Conservation (phyloP, 257 asterid species). For the Solanum medicagineum region DNA sequence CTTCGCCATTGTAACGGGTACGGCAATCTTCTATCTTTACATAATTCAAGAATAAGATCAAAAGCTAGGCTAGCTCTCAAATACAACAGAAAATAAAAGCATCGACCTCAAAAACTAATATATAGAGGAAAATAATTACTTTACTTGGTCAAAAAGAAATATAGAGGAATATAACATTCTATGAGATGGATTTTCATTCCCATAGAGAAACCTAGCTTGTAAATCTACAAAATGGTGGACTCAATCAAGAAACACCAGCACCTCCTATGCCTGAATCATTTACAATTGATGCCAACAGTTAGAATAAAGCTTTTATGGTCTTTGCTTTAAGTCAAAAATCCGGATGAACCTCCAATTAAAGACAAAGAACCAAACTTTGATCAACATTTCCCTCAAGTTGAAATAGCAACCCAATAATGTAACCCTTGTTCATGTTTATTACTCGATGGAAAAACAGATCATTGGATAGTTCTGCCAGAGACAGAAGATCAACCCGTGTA, state of each 20-base stretch:
- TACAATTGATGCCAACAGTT: not conserved
- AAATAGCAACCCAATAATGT: not conserved
- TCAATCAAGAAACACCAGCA: not conserved
- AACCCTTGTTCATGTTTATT: not conserved
- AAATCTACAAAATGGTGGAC: not conserved
- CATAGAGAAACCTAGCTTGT: not conserved
- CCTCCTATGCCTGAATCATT: not conserved
- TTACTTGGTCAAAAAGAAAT: not conserved
- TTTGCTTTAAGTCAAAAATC: not conserved
- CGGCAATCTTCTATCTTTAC: conserved; percentile 94
- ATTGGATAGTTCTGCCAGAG: not conserved
- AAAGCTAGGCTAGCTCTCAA: not conserved
- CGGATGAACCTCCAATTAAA: not conserved
- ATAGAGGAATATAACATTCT: not conserved
- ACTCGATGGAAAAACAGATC: not conserved
- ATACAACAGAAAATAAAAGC: not conserved
- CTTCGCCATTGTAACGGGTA: conserved; percentile 93
- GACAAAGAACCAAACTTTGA: not conserved
- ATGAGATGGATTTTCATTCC: not conserved
- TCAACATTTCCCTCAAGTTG: not conserved
- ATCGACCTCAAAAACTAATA: not conserved
- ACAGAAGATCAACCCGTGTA: not conserved
- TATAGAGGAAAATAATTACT: not conserved
- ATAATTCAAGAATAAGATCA: not conserved
- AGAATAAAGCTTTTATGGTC: not conserved